Percentiles rank a stretch among this genome's conserved stretches.
These are phyloP conservation scores for Cyberlindnera amylophila DNA, from an alignment of 805 yeast genomes.

Conservation along the genomic window DNA sequence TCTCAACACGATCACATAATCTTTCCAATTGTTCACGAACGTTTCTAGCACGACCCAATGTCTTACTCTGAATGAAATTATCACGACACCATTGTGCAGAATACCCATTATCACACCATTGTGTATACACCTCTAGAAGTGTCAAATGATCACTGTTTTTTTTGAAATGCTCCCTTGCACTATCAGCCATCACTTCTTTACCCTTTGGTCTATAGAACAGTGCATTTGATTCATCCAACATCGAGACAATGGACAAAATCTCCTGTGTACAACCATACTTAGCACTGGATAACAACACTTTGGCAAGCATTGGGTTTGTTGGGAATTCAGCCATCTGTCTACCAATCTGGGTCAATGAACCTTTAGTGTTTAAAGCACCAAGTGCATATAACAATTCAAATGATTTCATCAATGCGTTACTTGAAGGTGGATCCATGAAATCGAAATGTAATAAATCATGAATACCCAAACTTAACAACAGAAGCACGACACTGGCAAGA, in stretches of 20 bases:
- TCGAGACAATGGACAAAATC: conserved; percentile 69
- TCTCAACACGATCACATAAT: conserved; percentile 53
- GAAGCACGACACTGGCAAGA: conserved; percentile 67
- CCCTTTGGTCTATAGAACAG: conserved; percentile 70
- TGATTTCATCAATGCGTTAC: conserved; percentile 67
- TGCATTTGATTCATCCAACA: conserved; percentile 76
- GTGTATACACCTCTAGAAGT: conserved; percentile 67
- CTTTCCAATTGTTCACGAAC: conserved; percentile 65
- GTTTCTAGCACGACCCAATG: conserved; percentile 63
- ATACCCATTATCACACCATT: conserved; percentile 66
- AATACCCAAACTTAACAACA: conserved; percentile 80
- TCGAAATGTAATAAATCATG: conserved; percentile 79
- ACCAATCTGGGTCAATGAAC: conserved; percentile 74
- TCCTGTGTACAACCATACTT: conserved; percentile 61
- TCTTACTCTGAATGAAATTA: conserved; percentile 71
- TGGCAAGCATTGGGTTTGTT: conserved; percentile 84
- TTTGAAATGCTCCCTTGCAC: conserved; percentile 52
- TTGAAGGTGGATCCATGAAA: conserved; percentile 86
- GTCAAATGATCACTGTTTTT: conserved; percentile 72
- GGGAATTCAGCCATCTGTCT: conserved; percentile 89
- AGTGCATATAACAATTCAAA: conserved; percentile 78
- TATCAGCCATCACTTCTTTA: conserved; percentile 61
- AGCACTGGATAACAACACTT: conserved; percentile 62
- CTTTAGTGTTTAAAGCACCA: conserved; percentile 81
- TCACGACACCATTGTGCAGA: conserved; percentile 83